phyloP scores from a whole-genome alignment of 108 stramenopile genomes.

The Asterionellopsis glacialis region DNA sequence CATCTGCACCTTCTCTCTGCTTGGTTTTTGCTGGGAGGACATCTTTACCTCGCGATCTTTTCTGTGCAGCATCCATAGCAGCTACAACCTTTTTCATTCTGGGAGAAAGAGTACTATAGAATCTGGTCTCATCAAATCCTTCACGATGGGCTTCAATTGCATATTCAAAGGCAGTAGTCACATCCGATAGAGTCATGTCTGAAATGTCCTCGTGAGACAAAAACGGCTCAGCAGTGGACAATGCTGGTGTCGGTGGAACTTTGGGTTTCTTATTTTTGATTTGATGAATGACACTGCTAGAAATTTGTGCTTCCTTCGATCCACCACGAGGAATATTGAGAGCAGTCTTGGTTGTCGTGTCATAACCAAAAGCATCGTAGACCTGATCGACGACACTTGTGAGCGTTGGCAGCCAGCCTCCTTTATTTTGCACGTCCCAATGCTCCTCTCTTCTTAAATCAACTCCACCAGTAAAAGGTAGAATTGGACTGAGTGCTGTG shows the following conservation, averaged over 20 bases:
- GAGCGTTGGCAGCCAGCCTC: slow-evolving; percentile 12
- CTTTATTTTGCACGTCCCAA: slow-evolving; percentile 21
- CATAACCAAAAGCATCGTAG: slow-evolving; percentile 17
- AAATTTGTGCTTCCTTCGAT: slow-evolving; percentile 7
- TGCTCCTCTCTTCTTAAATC: slow-evolving; percentile 46
- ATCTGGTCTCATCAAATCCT: slow-evolving; percentile 28
- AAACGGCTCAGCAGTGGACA: slow-evolving; percentile 42
- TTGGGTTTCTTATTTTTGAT: background rate
- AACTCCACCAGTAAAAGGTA: slow-evolving; percentile 51
- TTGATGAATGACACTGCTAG: slow-evolving; percentile 6
- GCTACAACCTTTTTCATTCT: slow-evolving; percentile 32
- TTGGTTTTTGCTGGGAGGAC: slow-evolving; percentile 18
- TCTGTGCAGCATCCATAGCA: slow-evolving; percentile 25
- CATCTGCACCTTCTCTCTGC: background rate
- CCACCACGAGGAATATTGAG: slow-evolving; percentile 22
- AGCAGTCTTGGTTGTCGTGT: background rate
- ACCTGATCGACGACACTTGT: slow-evolving; percentile 22
- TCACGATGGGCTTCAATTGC: slow-evolving; percentile 20
- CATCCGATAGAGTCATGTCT: slow-evolving; percentile 43
- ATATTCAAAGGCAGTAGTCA: slow-evolving; percentile 42
- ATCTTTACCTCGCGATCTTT: slow-evolving; percentile 30
- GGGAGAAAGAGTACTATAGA: slow-evolving; percentile 15
- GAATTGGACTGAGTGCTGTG: slow-evolving; percentile 40
- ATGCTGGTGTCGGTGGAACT: slow-evolving; percentile 4
- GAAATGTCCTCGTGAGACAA: slow-evolving; percentile 39